Percentiles rank a stretch among this genome's conserved stretches.
These are phyloP conservation scores for Syzygium jambos DNA, from an alignment of 345 rosid species.

Conservation along the genomic window DNA sequence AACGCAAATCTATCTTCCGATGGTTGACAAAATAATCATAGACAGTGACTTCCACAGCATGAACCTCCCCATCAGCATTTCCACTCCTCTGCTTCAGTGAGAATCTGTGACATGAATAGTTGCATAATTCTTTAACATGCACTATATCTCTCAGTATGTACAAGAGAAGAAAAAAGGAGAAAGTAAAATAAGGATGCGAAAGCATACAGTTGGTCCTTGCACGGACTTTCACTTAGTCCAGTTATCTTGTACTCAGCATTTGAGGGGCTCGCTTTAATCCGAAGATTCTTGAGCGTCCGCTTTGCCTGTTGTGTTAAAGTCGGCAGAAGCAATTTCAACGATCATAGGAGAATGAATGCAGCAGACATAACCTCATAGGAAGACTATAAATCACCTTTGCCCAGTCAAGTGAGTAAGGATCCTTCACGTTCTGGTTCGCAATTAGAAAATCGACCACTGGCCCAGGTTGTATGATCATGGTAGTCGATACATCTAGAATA, in stretches of 20 bases:
- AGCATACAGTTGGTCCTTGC: slow-evolving; percentile 46
- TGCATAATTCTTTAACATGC: background rate
- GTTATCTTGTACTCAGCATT: slow-evolving; percentile 78
- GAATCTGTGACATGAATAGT: slow-evolving; percentile 38
- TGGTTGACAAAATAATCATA: slow-evolving; percentile 54
- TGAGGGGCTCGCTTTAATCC: slow-evolving; percentile 62
- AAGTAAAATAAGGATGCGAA: background rate
- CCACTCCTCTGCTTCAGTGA: slow-evolving; percentile 29
- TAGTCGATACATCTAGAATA: slow-evolving; percentile 73
- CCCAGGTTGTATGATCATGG: slow-evolving; percentile 82
- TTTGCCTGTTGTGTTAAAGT: slow-evolving; percentile 45
- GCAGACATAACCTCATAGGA: background rate
- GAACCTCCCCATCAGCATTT: slow-evolving; percentile 33
- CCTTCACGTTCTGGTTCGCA: slow-evolving; percentile 58
- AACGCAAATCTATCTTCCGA: slow-evolving; percentile 41
- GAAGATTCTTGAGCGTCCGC: slow-evolving; percentile 53
- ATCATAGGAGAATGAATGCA: background rate
- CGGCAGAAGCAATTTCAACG: background rate
- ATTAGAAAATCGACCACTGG: slow-evolving; percentile 70
- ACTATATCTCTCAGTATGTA: background rate
- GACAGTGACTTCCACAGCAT: slow-evolving; percentile 46
- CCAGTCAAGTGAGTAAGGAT: slow-evolving; percentile 68
- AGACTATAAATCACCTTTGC: slow-evolving; percentile 38
- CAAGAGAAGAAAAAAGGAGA: background rate
- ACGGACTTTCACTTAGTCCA: slow-evolving; percentile 60